These are phyloP conservation scores for Alternaria ethzedia DNA, from an alignment of 2,329 filamentous ascomycete species.

Conservation along the genomic window DNA sequence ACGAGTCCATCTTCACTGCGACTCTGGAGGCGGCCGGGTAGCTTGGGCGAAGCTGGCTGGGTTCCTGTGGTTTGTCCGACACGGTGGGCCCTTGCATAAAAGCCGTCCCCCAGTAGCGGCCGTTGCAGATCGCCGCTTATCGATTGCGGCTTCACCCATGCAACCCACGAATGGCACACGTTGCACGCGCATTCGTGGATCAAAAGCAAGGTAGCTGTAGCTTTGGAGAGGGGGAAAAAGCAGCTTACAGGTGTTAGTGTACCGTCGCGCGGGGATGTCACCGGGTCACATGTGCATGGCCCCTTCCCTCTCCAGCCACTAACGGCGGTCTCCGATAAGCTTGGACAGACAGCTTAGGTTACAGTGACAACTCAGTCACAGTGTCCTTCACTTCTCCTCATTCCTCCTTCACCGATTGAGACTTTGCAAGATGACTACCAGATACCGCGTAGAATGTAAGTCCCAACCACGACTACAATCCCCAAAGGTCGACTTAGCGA, in stretches of 20 bases:
- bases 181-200: neutral
- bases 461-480: neutral
- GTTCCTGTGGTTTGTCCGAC: constrained; percentile 12
- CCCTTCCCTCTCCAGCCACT: constrained; percentile 25
- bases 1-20: constrained; percentile 31
- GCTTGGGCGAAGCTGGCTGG: constrained; percentile 7
- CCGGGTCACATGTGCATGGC: constrained; percentile 25
- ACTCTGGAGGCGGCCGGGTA: neutral
- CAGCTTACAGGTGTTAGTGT: constrained; percentile 2
- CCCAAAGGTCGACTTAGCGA: neutral
- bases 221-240: neutral
- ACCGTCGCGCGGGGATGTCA: constrained; percentile 5
- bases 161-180: neutral
- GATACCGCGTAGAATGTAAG: constrained; percentile 49
- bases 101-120: constrained; percentile 20
- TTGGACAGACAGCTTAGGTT: constrained; percentile 23
- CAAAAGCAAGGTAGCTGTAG: neutral
- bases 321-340: constrained; percentile 36
- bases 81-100: constrained; percentile 26
- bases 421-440: constrained; percentile 47
- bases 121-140: constrained; percentile 16
- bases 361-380: constrained; percentile 24
- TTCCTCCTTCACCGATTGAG: neutral
- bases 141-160: constrained; percentile 14
- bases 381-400: constrained; percentile 9